Conservation (phyloP, 208 protist genomes). For the Trypanosoma boissoni region DNA sequence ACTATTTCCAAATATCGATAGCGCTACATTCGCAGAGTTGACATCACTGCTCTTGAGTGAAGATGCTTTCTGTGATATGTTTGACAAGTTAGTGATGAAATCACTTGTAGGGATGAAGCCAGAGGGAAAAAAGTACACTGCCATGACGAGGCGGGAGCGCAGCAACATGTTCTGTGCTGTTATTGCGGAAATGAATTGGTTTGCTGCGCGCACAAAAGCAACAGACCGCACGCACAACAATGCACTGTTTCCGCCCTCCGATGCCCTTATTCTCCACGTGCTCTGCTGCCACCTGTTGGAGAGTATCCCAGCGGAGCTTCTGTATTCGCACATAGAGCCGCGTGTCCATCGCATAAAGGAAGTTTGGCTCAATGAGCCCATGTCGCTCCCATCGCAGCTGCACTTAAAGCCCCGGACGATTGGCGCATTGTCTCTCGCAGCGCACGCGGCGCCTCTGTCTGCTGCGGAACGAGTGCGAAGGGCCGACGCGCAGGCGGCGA, state of each 20-base stretch:
- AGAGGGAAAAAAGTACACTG: constrained; percentile 4
- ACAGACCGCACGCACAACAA: constrained; percentile 89
- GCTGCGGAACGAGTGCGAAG: constrained; percentile 13
- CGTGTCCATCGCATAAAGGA: constrained; percentile 41
- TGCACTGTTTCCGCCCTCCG: constrained; percentile 85
- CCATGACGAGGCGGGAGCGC: constrained; percentile 6
- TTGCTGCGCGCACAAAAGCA: constrained; percentile 68
- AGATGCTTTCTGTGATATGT: constrained; percentile 36
- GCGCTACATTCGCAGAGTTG: constrained; percentile 23
- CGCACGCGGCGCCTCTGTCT: constrained; percentile 15
- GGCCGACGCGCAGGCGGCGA: background rate
- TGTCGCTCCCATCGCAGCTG: constrained; percentile 79
- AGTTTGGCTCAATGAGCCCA: constrained; percentile 74
- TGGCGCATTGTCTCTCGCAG: constrained; percentile 38
- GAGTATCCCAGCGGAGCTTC: constrained; percentile 72
- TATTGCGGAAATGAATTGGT: constrained; percentile 86
- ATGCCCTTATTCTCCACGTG: constrained; percentile 86
- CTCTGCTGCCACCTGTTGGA: constrained; percentile 74
- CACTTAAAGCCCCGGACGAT: constrained; percentile 56
- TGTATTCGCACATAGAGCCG: constrained; percentile 51
- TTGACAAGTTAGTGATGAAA: constrained; percentile 49
- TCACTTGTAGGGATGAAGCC: constrained; percentile 34
- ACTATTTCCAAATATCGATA: constrained; percentile 57
- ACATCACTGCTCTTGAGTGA: constrained; percentile 27
- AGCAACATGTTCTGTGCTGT: constrained; percentile 71